Percentiles rank a stretch among this genome's conserved stretches.
Conservation (phyloP, 2,329 filamentous ascomycete species). For the Cladosporium halotolerans region DNA sequence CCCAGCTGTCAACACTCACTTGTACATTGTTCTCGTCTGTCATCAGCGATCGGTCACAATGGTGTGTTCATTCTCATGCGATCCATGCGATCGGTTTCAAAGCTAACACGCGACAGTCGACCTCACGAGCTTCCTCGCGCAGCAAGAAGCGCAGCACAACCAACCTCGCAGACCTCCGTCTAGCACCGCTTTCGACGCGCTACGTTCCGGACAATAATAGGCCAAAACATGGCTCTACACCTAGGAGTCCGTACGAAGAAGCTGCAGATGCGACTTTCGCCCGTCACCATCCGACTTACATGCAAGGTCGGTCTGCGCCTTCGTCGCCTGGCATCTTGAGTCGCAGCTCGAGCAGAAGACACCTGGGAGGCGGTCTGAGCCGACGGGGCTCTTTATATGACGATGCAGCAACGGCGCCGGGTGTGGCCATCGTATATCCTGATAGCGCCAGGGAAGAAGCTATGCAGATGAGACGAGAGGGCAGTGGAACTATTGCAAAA, state of each 20-base stretch:
- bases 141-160: conserved; percentile 47
- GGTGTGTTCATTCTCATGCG: too few relatives aligned
- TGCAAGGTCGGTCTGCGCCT: conserved; percentile 43
- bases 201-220: conserved; percentile 28
- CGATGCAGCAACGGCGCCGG: conserved; percentile 12
- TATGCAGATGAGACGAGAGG: background rate
- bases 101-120: conserved; percentile 3
- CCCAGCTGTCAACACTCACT: too few relatives aligned
- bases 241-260: conserved; percentile 23
- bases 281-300: conserved; percentile 39
- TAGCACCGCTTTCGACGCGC: conserved; percentile 51
- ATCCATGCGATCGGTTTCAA: too few relatives aligned
- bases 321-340: conserved; percentile 44
- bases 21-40: too few relatives aligned
- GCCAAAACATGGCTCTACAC: conserved; percentile 23
- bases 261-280: conserved; percentile 20
- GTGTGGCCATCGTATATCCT: conserved; percentile 5
- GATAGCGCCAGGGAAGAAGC: conserved; percentile 2
- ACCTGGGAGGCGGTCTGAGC: conserved; percentile 27
- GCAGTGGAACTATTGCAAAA: conserved; percentile 32
- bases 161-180: conserved; percentile 53
- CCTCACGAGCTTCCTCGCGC: conserved; percentile 26
- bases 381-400: conserved; percentile 27
- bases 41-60: too few relatives aligned
- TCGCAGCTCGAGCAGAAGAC: conserved; percentile 35